Base-by-base conservation (phyloP, 2,329 filamentous ascomycete genomes). In the Aspergillus spinulosporus region DNA sequence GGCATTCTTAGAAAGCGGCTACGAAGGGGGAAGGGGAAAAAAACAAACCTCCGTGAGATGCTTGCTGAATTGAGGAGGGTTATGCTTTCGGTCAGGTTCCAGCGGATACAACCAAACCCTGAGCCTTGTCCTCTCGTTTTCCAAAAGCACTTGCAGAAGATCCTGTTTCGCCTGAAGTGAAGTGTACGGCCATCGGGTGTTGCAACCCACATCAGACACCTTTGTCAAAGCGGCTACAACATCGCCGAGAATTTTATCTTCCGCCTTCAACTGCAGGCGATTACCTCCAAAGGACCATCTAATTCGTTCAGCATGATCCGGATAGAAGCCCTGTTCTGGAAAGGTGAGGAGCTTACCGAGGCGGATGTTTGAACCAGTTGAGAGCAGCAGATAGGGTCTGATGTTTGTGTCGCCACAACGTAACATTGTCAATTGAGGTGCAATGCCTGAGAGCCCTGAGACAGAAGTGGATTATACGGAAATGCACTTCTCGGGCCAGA, bases 211-310 rank as follows among this genome's bases (percentile, higher is more conserved):
- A 57, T 78, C 79, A 1, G 83, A 79, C 8, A 92, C 82, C 2
- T 77, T 80, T 60, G 86, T 85, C 59, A 99, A 75, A 11, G 86
- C 83, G 8, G 76, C 72, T 48, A 87, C 78, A 36, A 97, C 86
- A 69, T 97, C 92, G 5, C 82, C 82, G 39, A 97, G 82, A 14
- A 96, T 78, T 62, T 88, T 88, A 34, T 91, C 85, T 74, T 99
- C 94, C 0, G 95, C 93, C 77, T 96, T 97, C 51, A 97, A 80
- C 70, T 99, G 94, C 12, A 99, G 77, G 48, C 90, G 84, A 69
- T 97, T 99, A 66, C 93, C 94, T 55, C 94, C 94, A 73, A 94
- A 97, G 0, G 94, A 96, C 93, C 94, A 99, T 63, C 80, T 81
- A 60, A n/a, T 51, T 11, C 37, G 52, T 53, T 68, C 60, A 68